Evolutionary conservation across 257 asterid species (phyloP).

Genomic region (Lavandula angustifolia): DNA sequence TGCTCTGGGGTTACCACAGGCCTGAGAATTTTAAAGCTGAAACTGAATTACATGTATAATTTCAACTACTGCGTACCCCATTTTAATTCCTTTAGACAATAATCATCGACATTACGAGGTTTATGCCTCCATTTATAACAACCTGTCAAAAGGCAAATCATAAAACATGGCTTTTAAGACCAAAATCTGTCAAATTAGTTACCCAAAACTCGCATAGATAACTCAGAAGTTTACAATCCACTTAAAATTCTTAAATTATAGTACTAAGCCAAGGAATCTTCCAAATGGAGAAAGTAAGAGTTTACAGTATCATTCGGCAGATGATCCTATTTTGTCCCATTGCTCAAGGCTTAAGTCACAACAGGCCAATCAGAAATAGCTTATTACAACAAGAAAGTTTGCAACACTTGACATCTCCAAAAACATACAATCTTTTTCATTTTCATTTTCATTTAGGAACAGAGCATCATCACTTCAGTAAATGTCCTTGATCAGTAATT

Average conservation of each 20-base stretch:
- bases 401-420: not conserved
- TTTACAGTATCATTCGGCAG: no score
- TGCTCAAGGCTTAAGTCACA: not conserved
- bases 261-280: not conserved
- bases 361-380: not conserved
- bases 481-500: not conserved
- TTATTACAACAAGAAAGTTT: not conserved
- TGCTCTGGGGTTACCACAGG: slow-evolving; percentile 13
- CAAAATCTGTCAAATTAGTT: slow-evolving; percentile 6
- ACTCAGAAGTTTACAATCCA: not conserved
- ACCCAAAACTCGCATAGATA: not conserved
- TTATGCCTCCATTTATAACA: not conserved
- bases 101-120: not conserved
- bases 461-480: not conserved
- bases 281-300: no score
- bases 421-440: no score
- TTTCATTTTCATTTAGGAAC: not conserved
- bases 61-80: not conserved
- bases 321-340: no score
- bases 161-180: not conserved
- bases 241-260: not conserved
- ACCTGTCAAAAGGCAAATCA: not conserved
- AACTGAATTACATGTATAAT: slow-evolving; percentile 1
- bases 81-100: slow-evolving; percentile 5
- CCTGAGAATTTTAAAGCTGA: not conserved